phyloP scores from a whole-genome alignment of 2,329 filamentous ascomycete species.

The Aspergillus pseudoterreus region DNA sequence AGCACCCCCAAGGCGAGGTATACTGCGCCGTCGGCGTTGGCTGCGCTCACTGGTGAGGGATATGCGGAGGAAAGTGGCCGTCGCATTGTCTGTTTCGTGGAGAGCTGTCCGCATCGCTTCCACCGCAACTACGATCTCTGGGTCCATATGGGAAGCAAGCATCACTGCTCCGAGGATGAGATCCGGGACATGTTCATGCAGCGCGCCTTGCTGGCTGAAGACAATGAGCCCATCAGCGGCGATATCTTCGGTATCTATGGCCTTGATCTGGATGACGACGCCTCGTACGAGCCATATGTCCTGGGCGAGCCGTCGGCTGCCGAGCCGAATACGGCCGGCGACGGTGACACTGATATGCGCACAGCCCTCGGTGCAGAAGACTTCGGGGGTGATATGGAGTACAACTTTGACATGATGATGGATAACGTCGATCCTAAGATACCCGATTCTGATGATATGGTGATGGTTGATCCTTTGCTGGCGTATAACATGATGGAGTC shows the following conservation, averaged over 20 bases:
- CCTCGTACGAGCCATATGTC: slow-evolving; percentile 13
- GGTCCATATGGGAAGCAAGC: slow-evolving; percentile 51
- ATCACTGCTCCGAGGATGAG: slow-evolving; percentile 36
- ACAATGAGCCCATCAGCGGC: slow-evolving; percentile 16
- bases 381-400: slow-evolving; percentile 2
- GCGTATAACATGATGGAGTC: slow-evolving; percentile 27
- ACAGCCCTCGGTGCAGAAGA: not conserved
- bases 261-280: slow-evolving; percentile 28
- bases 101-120: slow-evolving; percentile 53
- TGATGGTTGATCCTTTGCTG: slow-evolving; percentile 33
- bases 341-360: not conserved
- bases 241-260: slow-evolving; percentile 36
- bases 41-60: slow-evolving; percentile 54
- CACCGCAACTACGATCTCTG: slow-evolving; percentile 56
- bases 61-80: slow-evolving; percentile 50
- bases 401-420: slow-evolving; percentile 24
- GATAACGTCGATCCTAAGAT: slow-evolving; percentile 25
- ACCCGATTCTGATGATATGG: slow-evolving; percentile 29
- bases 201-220: slow-evolving; percentile 34
- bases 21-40: slow-evolving; percentile 33
- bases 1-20: slow-evolving; percentile 14
- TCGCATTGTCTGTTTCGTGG: slow-evolving; percentile 50
- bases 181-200: slow-evolving; percentile 40
- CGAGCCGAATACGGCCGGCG: not conserved
- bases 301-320: not conserved